phyloP scores from a whole-genome alignment of 352 stramenopile species.

The Phytophthora cactorum region DNA sequence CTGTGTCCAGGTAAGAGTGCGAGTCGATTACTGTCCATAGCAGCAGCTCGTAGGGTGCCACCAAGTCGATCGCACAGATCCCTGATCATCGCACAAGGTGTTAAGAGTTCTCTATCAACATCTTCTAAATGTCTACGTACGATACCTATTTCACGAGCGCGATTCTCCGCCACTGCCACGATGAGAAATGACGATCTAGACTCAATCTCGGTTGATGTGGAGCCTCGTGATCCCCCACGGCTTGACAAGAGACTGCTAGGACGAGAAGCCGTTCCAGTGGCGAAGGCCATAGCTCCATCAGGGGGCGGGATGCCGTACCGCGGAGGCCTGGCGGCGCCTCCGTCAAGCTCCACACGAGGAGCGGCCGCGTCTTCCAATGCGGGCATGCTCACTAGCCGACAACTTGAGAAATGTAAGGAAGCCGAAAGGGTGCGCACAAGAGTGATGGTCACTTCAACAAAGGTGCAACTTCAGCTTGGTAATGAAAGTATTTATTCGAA shows the following conservation, averaged over 20 bases:
- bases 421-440: conserved; percentile 13
- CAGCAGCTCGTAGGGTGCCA: conserved; percentile 71
- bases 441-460: conserved; percentile 52
- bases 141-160: conserved; percentile 64
- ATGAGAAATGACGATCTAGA: conserved; percentile 61
- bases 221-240: conserved; percentile 31
- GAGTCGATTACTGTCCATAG: conserved; percentile 86
- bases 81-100: conserved; percentile 22
- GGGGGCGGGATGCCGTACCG: conserved; percentile 44
- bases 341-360: conserved; percentile 42
- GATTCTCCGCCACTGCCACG: conserved; percentile 62
- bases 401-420: conserved; percentile 28
- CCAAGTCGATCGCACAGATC: conserved; percentile 78
- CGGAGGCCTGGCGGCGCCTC: conserved; percentile 28
- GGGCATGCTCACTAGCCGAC: conserved; percentile 10
- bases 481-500: conserved; percentile 10
- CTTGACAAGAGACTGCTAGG: conserved; percentile 7
- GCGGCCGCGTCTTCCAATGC: conserved; percentile 23
- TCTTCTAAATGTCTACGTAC: neutral
- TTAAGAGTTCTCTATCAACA: neutral
- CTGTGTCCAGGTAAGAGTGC: conserved; percentile 71
- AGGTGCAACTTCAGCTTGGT: conserved; percentile 31
- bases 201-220: conserved; percentile 17
- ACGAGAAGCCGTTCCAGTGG: neutral
- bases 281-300: conserved; percentile 19